Evolutionary conservation across 140 eudicot genomes (phyloP).

Genomic region (Senecio squalidus): DNA sequence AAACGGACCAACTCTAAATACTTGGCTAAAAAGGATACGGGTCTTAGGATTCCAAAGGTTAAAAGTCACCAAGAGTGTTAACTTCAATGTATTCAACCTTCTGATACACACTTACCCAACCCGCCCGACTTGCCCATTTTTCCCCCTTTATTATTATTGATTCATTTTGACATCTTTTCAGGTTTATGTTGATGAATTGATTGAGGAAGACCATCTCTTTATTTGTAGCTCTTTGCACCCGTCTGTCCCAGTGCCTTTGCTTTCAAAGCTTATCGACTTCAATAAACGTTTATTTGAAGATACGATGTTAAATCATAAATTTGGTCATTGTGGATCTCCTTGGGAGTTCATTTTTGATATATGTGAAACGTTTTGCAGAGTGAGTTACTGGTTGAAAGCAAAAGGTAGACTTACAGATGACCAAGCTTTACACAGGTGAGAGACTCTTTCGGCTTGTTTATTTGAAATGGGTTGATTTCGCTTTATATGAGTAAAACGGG

Average conservation of each 20-base stretch:
- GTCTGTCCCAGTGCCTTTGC: conserved; percentile 40
- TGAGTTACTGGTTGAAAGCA: conserved; percentile 85
- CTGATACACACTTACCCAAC: no score
- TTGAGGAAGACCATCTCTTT: conserved; percentile 54
- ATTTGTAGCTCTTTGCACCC: conserved; percentile 71
- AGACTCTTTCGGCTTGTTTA: background rate
- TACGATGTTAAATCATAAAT: conserved; percentile 66
- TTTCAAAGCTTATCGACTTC: conserved; percentile 50
- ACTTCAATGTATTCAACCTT: background rate
- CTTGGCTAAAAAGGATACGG: background rate
- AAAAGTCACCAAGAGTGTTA: background rate
- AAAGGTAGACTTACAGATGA: conserved; percentile 87
- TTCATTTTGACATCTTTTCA: conserved; percentile 22
- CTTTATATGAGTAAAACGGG: background rate
- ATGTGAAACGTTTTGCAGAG: conserved; percentile 42
- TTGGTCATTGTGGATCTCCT: conserved; percentile 90
- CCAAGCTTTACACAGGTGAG: conserved; percentile 89
- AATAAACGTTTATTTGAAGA: conserved; percentile 71
- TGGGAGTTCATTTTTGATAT: conserved; percentile 84
- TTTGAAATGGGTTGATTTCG: no score
- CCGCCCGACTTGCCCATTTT: background rate
- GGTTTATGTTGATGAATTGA: conserved; percentile 94
- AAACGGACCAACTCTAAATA: background rate
- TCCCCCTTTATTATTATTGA: no score
- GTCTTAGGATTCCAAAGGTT: background rate